phyloP scores from a whole-genome alignment of 345 rosid species.

The Eucalyptus coolabah region DNA sequence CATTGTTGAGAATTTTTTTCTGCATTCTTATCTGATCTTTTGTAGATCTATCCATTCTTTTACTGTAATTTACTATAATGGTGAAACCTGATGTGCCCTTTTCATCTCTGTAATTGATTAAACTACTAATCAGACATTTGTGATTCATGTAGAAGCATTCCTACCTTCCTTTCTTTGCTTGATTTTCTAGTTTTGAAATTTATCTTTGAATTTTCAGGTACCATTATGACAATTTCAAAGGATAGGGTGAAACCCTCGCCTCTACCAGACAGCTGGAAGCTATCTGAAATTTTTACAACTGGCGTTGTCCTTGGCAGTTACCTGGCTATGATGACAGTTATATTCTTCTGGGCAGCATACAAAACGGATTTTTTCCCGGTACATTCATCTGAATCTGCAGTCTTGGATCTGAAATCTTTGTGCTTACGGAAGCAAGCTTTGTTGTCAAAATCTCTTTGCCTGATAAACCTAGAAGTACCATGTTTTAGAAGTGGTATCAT shows the following conservation, averaged over 20 bases:
- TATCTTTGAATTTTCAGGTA: slow-evolving; percentile 44
- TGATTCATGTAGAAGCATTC: background rate
- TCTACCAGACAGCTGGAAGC: slow-evolving; percentile 98
- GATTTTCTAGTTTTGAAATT: background rate
- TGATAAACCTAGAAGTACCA: background rate
- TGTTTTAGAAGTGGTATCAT: background rate
- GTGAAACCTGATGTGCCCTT: background rate
- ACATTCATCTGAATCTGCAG: background rate
- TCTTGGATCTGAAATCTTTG: background rate
- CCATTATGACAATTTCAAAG: slow-evolving; percentile 97
- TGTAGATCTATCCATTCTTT: background rate
- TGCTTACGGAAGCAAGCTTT: background rate
- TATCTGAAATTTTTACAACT: slow-evolving; percentile 86
- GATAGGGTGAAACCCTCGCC: slow-evolving; percentile 99
- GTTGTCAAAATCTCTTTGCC: background rate
- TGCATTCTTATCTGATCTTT: background rate
- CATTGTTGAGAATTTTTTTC: background rate
- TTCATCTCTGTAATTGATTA: background rate
- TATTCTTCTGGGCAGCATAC: slow-evolving; percentile 95
- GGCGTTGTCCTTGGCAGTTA: slow-evolving; percentile 89
- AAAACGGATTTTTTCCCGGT: slow-evolving; percentile 95
- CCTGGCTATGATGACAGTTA: slow-evolving; percentile 98
- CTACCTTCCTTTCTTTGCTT: background rate
- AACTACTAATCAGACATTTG: background rate
- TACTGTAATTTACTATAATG: background rate